Evolutionary conservation across 2,329 filamentous ascomycete species (phyloP), one percentile per base, ranked within the genome.

Genomic region (Xenosphaeropsis pyriputrescens): DNA sequence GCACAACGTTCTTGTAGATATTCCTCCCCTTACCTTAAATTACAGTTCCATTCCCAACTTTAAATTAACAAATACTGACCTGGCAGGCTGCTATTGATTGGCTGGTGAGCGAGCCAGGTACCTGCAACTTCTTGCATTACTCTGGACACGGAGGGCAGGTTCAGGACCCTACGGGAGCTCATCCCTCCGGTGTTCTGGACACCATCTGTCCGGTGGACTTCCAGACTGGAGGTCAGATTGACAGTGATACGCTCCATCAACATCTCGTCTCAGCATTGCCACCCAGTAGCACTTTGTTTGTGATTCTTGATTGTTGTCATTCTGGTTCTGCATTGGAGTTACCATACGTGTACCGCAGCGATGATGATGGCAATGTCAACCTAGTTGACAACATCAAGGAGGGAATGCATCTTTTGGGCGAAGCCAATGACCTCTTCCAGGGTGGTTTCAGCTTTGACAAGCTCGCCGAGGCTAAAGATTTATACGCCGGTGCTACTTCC

Each of bases 291-390:
- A 65, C 65, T 1, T 57, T 74, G 12, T 71, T 70, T 48, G 62
- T 72, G 44, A 54, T 76, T 18, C 67, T 77, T 46, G 72, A 77
- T 50, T 76, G 72, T 53, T 77, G 72, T 47, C 72, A 76, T 51
- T 71, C 67, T 2, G 72, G 72, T 19, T 72, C 69, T 1, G 71
- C 70, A 0, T 60, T 72, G 31, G 72, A 75, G 41, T 53, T 77
- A 2, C 72, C 72, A 0, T 76, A 59, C 42, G 65, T 75, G 15
- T 76, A 69, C 49, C 67, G 68, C 17, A 61, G 62, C 3, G 70
- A 75, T 45, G 62, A 61, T 18, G 65, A 73, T 9, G 72, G 72
- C 31, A 68, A 71, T 40, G 60, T 75, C 39, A 67, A 59, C 41
- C 48, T 74, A 16, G 57, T 75, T 39, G 66, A 75, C 50, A 72